Conservation (phyloP, 176 grass and related monocot species). For the Stipa capillata region DNA sequence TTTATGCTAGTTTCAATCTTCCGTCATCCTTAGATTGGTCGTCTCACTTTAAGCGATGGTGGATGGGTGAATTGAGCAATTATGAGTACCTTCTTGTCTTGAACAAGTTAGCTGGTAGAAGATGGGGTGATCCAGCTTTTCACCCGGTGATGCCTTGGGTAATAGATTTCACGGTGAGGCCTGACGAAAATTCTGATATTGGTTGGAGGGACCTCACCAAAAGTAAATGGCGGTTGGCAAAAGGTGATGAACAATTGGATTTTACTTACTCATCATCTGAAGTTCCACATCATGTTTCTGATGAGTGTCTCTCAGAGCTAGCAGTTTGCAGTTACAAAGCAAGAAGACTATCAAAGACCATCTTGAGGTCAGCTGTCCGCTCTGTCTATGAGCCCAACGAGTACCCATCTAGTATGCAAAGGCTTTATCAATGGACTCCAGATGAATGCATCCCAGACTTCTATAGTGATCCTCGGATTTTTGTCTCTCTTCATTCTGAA, state of each 20-base stretch:
- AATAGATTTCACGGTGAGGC: slow-evolving; percentile 89
- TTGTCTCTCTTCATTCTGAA: slow-evolving; percentile 82
- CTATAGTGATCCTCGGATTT: slow-evolving; percentile 77
- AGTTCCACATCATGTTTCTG: slow-evolving; percentile 95
- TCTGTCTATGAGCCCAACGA: slow-evolving; percentile 97
- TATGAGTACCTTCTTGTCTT: slow-evolving; percentile 92
- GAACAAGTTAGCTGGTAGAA: slow-evolving; percentile 92
- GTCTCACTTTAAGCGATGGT: slow-evolving; percentile 68
- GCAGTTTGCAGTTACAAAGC: slow-evolving; percentile 99
- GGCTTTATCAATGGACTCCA: slow-evolving; percentile 94
- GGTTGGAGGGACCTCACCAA: slow-evolving; percentile 94
- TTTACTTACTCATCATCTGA: slow-evolving; percentile 93
- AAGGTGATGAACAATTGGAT: slow-evolving; percentile 96
- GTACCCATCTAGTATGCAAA: slow-evolving; percentile 92
- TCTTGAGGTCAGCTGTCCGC: slow-evolving; percentile 72
- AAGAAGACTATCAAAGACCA: slow-evolving; percentile 74
- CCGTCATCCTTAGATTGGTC: slow-evolving; percentile 55
- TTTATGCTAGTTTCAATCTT: slow-evolving; percentile 50
- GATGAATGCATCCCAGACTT: slow-evolving; percentile 98
- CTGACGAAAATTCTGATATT: slow-evolving; percentile 66
- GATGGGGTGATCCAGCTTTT: slow-evolving; percentile 86
- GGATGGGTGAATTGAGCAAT: slow-evolving; percentile 82
- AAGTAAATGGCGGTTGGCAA: slow-evolving; percentile 96
- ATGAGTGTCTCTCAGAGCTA: slow-evolving; percentile 95
- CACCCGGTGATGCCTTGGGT: slow-evolving; percentile 98